Percentiles rank a stretch among this genome's conserved stretches.
Conservation (phyloP, 2,329 filamentous ascomycete genomes). For the Mycosphaerella sp. region DNA sequence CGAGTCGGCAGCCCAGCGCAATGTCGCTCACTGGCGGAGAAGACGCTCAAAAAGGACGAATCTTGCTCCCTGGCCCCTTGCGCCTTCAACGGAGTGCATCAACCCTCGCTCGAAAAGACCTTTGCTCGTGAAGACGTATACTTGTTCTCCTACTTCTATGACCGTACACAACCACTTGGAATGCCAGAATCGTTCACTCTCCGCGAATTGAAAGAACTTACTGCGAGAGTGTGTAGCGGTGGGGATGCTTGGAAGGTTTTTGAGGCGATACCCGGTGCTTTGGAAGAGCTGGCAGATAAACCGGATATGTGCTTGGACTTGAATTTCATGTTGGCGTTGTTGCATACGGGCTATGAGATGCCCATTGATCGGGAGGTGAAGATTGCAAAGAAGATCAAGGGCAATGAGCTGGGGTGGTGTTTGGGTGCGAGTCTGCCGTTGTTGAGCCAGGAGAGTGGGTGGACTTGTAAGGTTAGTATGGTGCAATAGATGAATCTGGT, state of each 20-base stretch:
- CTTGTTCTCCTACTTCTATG: slow-evolving; percentile 97
- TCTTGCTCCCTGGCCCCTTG: slow-evolving; percentile 81
- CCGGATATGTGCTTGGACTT: slow-evolving; percentile 92
- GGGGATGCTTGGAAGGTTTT: slow-evolving; percentile 82
- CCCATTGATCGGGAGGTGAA: slow-evolving; percentile 91
- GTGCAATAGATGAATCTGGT: slow-evolving; percentile 11
- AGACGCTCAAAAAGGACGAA: slow-evolving; percentile 80
- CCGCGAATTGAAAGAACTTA: slow-evolving; percentile 78
- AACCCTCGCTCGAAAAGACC: slow-evolving; percentile 85
- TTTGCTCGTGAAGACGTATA: slow-evolving; percentile 88
- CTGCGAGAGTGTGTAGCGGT: slow-evolving; percentile 77
- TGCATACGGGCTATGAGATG: slow-evolving; percentile 98
- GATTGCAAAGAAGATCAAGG: slow-evolving; percentile 98
- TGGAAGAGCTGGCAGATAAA: slow-evolving; percentile 71
- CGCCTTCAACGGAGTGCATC: slow-evolving; percentile 96
- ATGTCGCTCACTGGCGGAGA: slow-evolving; percentile 84
- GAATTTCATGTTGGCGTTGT: slow-evolving; percentile 88
- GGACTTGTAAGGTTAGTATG: slow-evolving; percentile 24
- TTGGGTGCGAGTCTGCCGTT: slow-evolving; percentile 66
- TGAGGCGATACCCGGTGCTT: slow-evolving; percentile 63
- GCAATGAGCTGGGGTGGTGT: slow-evolving; percentile 96
- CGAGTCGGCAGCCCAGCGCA: slow-evolving; percentile 68
- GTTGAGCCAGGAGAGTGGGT: slow-evolving; percentile 28
- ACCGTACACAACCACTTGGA: slow-evolving; percentile 85
- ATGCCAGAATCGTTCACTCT: slow-evolving; percentile 99